Evolutionary conservation across 2,329 filamentous ascomycete species (phyloP), one percentile per base, ranked within the genome.

Genomic region (Ceratocystis harringtonii): DNA sequence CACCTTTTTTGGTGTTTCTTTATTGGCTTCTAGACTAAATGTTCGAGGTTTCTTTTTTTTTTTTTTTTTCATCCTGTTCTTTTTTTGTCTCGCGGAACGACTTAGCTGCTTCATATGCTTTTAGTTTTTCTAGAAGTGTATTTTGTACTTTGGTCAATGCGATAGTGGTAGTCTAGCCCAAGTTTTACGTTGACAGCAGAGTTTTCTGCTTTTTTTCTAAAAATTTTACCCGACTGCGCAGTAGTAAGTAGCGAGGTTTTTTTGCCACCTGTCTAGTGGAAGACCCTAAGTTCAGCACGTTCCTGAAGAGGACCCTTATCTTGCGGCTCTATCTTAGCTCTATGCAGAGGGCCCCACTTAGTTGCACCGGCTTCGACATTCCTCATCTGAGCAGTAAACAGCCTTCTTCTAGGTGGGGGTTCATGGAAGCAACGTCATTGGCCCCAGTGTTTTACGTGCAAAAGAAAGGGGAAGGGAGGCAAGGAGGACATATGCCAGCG

Each of bases 341-440:
- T 19, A 62, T 62, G 61, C 61, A 62, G 17, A 19, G 30, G 10
- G 4, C 36, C 65, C 65, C 65, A 62, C 65, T 62, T 66, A n/a
- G 32, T 32, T 52, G 25, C 52, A 52, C 65, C 50, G 61, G 58
- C 65, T 61, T 57, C 55, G 65, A 66, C 65, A 66, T 61, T 61
- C 65, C 65, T 66, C 65, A 64, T 66, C 61, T 66, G 52, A 28
- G 52, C 52, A 57, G 10, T 6, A 57, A 28, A 12, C 22, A 5
- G 17, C 45, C 45, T n/a, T 50, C 17, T n/a, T 50, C 19, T 6
- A n/a, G 6, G 45, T 8, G n/a, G 22, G 6, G 10, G 28, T 17
- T 30, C 32, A 48, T 19, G 15, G 45, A 62, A 43, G 48, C 61
- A 62, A 63, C 65, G 65, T 66, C 65, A 66, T 66, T 64, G 65